Base-by-base conservation (phyloP, 1,284 basidiomycete species). In the Pascua guehoae region DNA sequence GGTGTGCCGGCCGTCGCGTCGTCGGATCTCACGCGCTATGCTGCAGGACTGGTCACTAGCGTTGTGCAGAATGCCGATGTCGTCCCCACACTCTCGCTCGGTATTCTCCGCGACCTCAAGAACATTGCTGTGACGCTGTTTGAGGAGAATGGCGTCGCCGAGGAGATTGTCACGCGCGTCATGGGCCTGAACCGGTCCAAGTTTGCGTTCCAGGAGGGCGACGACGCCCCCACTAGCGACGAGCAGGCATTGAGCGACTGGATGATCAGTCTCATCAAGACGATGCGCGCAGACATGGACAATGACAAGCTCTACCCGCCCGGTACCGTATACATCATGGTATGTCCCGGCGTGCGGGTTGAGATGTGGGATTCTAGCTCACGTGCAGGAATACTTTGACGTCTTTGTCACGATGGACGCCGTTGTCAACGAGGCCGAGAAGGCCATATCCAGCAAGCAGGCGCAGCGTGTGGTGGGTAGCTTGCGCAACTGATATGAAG, bases 141-240 rank as follows among this genome's bases (percentile, higher is more conserved):
- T 47, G 77, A 79, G 50, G 79, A 80, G 54, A 65, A 67, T 4
- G 70, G 70, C 38, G 66, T 79, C 4, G 78, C 80, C 14, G 77
- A 79, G 53, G 80, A 81, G 63, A 80, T 82, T 52, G 75, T 82
- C 17, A 77, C 74, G 9, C 66, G 77, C 47, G 78, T 80, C 42
- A 56, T 75, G 2, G 74, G 73, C 8, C 58, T 75, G 8, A 66
- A 73, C 51, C 60, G 61, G 44, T 50, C 53, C 24, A 68, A 69
- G 43, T 63, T 68, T 37, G 56, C 58, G 18, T 58, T 61, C 47
- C 54, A 57, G 46, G 40, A 15, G 9, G 51, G 38, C 17, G 42
- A 16, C 12, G 47, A 38, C 41, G 3, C 44, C 8, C 47, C 38
- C 4, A 17, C 32, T 10, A 37, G 18, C 36, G 66, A 71, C n/a